Evolutionary conservation across 371 early-diverging fungal species (phyloP).

Genomic region (Mortierella sp.): DNA sequence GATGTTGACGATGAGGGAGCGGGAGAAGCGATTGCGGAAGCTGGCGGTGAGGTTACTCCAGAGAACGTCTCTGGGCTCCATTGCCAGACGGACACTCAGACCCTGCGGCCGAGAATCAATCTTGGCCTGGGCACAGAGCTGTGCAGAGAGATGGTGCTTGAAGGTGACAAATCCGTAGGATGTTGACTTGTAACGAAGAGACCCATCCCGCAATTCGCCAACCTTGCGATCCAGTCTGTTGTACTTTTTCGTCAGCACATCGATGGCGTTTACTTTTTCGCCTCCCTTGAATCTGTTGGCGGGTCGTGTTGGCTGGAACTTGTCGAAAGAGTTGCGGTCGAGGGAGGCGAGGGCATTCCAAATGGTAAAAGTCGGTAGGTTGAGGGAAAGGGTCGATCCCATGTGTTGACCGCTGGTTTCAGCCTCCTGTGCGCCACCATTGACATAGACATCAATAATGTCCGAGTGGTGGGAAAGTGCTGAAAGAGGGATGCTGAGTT

Average conservation of each 20-base stretch:
- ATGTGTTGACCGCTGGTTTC: neutral
- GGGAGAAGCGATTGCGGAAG: slow-evolving; percentile 62
- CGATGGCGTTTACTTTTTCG: slow-evolving; percentile 54
- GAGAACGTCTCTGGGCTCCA: slow-evolving; percentile 92
- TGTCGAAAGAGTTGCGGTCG: slow-evolving; percentile 35
- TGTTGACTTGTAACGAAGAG: slow-evolving; percentile 64
- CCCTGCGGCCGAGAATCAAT: slow-evolving; percentile 78
- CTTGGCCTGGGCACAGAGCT: slow-evolving; percentile 73
- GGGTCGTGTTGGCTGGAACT: slow-evolving; percentile 41
- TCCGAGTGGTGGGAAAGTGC: slow-evolving; percentile 53
- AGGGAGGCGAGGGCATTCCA: slow-evolving; percentile 40
- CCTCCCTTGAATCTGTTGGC: slow-evolving; percentile 46
- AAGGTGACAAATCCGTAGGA: slow-evolving; percentile 77
- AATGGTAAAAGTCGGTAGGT: slow-evolving; percentile 19
- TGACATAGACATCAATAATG: slow-evolving; percentile 43
- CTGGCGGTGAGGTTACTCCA: slow-evolving; percentile 87
- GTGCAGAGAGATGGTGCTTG: slow-evolving; percentile 62
- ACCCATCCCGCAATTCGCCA: slow-evolving; percentile 55
- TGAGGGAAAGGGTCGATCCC: slow-evolving; percentile 9
- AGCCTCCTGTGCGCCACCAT: slow-evolving; percentile 17
- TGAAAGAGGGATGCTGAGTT: slow-evolving; percentile 49
- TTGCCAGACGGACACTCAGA: slow-evolving; percentile 83
- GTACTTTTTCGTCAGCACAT: slow-evolving; percentile 59
- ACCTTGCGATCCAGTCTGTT: slow-evolving; percentile 57
- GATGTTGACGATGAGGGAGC: slow-evolving; percentile 64